Base-by-base conservation (phyloP, 2,329 filamentous ascomycete genomes). In the Juglanconis sp. region DNA sequence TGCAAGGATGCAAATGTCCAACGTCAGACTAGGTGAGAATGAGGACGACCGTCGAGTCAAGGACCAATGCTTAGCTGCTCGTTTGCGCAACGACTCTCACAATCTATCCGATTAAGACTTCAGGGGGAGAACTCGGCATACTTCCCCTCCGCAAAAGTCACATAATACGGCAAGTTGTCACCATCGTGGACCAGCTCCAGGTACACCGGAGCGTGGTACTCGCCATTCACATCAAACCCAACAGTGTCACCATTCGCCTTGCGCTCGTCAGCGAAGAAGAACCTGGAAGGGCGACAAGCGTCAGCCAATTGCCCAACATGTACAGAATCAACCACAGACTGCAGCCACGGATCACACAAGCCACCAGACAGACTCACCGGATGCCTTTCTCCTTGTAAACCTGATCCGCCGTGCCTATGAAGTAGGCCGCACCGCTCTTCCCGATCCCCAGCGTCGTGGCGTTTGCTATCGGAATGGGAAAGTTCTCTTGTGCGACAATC, bases 231-330 rank as follows among this genome's bases (percentile, higher is more conserved):
- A 1, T 24, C 35, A 2, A 35, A 34, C 5, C 62, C 57, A 1
- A 57, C 57, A 7, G 56, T 36, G 2, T 34, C 38, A 1, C 62
- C 62, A 11, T 60, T 50, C 8, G 57, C 31, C 3, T 34, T 57
- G n/a, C 62, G 46, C 62, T 64, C 62, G 36, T 64, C 62, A 42
- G 62, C 60, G 48, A 53, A 64, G 53, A 55, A 63, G 40, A 64
- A 64, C 5, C 62, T 62, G 24, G 17, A 44, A 4, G n/a, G 38
- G 4, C 10, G 38, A 30, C 4, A 47, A 17, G 44, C 3, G 17
- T 17, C 44, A 47, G 15, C 44, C 5, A 24, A 7, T 17, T 47
- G 8, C 5, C 5, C 44, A 24, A 2, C 24, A 24, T 24, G 24
- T 24, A 24, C 24, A 24, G 24, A 24, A 24, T 24, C 24, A 2